Evolutionary conservation across 345 rosid species (phyloP), one percentile per base, ranked within the genome.

Genomic region (Eucalyptus cloeziana): DNA sequence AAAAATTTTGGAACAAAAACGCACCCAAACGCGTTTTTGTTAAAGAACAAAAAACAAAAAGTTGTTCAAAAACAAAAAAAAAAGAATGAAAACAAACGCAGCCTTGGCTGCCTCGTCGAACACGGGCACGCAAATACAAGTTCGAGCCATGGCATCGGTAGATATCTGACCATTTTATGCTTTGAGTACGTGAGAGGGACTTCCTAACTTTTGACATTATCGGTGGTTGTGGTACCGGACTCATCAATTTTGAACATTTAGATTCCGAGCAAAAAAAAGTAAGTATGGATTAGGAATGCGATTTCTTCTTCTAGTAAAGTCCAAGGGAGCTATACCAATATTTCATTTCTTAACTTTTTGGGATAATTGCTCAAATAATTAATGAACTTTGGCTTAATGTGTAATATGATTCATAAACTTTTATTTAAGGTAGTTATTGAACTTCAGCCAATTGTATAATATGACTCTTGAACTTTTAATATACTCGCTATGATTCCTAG

Each of bases 221-320:
- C 3, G 0, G 2, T 10, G 24, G 4, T 2, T 17, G 1, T 2
- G 8, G 0, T 37, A 21, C 6, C 2, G 1, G 1, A 43, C 47
- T 5, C 15, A 0, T 37, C 30, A 21, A 76, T 76, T 76, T 76
- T 40, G 2, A 4, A 21, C 8, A 1, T 19, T 71, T 71, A 71
- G 9, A 76, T 76, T 40, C 1, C 0, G 2, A 40, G 15, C 5
- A 37, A 0, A 7, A 76, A 4, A 10, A 2, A 37, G 15, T 4
- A n/a, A 64, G 5, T 14, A n/a, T 14, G 5, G 0, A 44, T 76
- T 13, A 6, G 3, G 30, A 40, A 10, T 40, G 12, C 2, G 5
- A 40, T 40, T 33, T 71, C 5, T 71, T 37, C 24, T 33, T 33
- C 11, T 37, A 43, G 14, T 19, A 71, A 19, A 37, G 81, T 71